phyloP scores from a whole-genome alignment of 768 basidiomycete species.

The Mycena sanguinolenta region DNA sequence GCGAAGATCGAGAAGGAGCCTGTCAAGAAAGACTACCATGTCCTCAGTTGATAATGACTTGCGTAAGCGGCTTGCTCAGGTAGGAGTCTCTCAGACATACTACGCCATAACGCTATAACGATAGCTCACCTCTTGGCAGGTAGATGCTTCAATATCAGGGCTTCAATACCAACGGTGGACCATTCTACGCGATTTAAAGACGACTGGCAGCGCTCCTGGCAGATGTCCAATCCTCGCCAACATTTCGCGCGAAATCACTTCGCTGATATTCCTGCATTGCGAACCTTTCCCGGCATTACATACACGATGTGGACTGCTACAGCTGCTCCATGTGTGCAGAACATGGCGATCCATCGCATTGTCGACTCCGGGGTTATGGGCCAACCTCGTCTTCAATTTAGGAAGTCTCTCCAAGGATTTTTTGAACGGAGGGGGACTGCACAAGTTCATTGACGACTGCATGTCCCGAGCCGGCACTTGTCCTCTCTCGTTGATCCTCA shows the following conservation, averaged over 20 bases:
- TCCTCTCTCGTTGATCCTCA: neutral
- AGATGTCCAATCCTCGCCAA: neutral
- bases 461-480: neutral
- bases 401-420: neutral
- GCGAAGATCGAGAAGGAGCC: no score
- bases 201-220: no score
- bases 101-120: no score
- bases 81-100: no score
- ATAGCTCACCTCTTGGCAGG: no score
- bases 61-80: neutral
- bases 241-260: constrained; percentile 11
- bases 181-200: neutral
- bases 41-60: neutral
- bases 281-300: neutral
- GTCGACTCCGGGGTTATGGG: neutral
- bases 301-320: neutral
- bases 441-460: neutral
- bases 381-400: neutral
- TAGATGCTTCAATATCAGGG: neutral
- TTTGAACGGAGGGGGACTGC: neutral
- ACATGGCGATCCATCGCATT: constrained; percentile 14
- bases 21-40: no score
- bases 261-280: constrained; percentile 12
- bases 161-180: neutral
- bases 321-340: constrained; percentile 12